Evolutionary conservation across 1,284 basidiomycete species (phyloP).

Genomic region (Puccinia novopanici): DNA sequence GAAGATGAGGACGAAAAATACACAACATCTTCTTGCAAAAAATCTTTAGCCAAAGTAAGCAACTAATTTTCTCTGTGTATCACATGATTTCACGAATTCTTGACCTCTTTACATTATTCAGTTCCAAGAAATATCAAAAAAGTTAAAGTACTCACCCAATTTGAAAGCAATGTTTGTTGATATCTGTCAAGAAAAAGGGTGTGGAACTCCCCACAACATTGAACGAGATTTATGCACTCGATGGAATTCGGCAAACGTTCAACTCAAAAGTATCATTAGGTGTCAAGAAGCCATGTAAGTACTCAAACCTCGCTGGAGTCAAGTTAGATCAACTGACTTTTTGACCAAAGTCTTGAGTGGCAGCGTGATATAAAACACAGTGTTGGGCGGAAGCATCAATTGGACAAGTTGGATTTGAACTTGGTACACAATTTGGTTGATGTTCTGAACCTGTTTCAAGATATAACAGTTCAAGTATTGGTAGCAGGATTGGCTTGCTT

Average conservation of each 20-base stretch:
- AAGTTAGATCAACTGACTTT: not conserved
- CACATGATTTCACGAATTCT: not conserved
- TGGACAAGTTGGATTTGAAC: not conserved
- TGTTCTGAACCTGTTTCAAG: not conserved
- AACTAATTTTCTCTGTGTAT: not conserved
- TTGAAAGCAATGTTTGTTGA: no score
- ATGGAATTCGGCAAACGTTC: no score
- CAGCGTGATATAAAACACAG: not conserved
- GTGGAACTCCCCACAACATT: no score
- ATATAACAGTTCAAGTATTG: not conserved
- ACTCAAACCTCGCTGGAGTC: no score
- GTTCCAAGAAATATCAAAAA: no score
- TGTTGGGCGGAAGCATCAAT: not conserved
- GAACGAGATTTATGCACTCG: no score
- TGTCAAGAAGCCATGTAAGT: no score
- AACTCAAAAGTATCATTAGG: no score
- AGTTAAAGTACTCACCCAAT: no score
- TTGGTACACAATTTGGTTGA: constrained; percentile 1
- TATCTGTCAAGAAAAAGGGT: no score
- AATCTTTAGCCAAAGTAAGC: not conserved
- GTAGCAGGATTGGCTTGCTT: not conserved
- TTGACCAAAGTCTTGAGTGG: not conserved
- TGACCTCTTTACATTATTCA: no score
- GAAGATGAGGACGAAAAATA: not conserved
- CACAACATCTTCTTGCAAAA: not conserved